These are phyloP conservation scores for Penicillium desertorum DNA, from an alignment of 495 filamentous ascomycete genomes.

Conservation along the genomic window DNA sequence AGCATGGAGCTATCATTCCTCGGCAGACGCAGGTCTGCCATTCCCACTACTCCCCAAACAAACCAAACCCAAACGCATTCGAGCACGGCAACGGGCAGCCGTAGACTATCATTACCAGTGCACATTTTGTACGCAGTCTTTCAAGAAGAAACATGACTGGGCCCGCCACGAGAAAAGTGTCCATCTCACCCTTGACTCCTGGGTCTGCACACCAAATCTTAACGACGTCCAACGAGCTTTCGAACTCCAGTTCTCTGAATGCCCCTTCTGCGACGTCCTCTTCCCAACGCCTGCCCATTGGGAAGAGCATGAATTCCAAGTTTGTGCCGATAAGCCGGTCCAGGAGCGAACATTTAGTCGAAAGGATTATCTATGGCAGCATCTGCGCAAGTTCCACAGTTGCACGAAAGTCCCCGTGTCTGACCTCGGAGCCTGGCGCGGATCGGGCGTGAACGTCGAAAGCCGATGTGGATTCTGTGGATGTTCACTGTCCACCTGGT, in stretches of 20 bases:
- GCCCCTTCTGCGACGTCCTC: slow-evolving; percentile 63
- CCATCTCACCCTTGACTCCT: slow-evolving; percentile 73
- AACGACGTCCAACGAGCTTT: slow-evolving; percentile 15
- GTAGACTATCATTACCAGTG: slow-evolving; percentile 62
- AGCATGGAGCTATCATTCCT: slow-evolving; percentile 49
- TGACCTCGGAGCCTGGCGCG: slow-evolving; percentile 70
- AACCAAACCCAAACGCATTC: slow-evolving; percentile 14
- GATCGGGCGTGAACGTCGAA: slow-evolving; percentile 53
- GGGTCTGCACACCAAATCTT: slow-evolving; percentile 60
- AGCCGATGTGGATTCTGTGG: slow-evolving; percentile 75
- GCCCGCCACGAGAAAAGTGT: slow-evolving; percentile 78
- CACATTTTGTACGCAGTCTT: slow-evolving; percentile 80
- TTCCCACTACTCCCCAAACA: slow-evolving; percentile 20
- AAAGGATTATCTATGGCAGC: slow-evolving; percentile 82
- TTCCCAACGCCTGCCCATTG: slow-evolving; percentile 61
- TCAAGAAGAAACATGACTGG: slow-evolving; percentile 85
- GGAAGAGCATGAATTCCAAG: slow-evolving; percentile 67
- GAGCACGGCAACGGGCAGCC: slow-evolving; percentile 51
- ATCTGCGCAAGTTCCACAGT: slow-evolving; percentile 72
- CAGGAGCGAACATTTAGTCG: slow-evolving; percentile 74
- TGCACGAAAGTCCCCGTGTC: slow-evolving; percentile 59
- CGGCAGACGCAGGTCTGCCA: slow-evolving; percentile 31
- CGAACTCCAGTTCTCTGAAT: slow-evolving; percentile 41
- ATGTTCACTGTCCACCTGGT: slow-evolving; percentile 60
- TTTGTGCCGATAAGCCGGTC: slow-evolving; percentile 64